Base-by-base conservation (phyloP, 768 basidiomycete genomes). In the Strobilomyces confusus region DNA sequence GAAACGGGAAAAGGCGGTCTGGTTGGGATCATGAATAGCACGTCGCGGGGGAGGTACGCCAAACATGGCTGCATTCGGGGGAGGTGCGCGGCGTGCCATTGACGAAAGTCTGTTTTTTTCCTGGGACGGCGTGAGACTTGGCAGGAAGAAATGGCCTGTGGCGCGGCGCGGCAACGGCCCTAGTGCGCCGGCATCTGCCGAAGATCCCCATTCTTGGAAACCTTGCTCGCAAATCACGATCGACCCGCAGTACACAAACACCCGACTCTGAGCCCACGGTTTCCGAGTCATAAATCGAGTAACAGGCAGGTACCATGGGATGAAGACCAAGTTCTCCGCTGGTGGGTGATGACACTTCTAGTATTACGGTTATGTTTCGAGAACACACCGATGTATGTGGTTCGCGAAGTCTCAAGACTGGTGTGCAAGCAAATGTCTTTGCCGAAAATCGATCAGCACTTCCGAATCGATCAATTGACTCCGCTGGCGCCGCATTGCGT, bases 11-110 rank as follows among this genome's bases (percentile, higher is more conserved):
- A 89, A 82, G 26, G 76, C 68, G 52, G 83, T 80, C 63, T 89
- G 85, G 64, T 86, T 76, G 8, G 82, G 77, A 66, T 87, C 83
- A 32, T 69, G 66, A 41, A 80, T 64, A 38, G 70, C 60, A 44
- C 73, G 67, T 14, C 73, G 69, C 48, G 77, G 77, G 4, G 80
- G 75, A 30, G 69, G 58, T 51, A 46, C 60, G 11, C 74, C 73
- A 59, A 87, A 78, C 64, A 83, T 74, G 57, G 75, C 75, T 52
- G 83, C 70, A 55, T 75, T 68, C 32, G 80, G 78, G 49, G 86
- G 82, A 48, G 80, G 75, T 60, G 73, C 65, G 59, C 89, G 87
- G 56, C 88, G 87, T 58, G 88, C 79, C 89, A 91, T 89, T 58
- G 58, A 36, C 34, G 34, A 36, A 36, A 36, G 15, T 49, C 14